Evolutionary conservation across 257 asterid genomes (phyloP).

Genomic region (Orobanche coerulescens): DNA sequence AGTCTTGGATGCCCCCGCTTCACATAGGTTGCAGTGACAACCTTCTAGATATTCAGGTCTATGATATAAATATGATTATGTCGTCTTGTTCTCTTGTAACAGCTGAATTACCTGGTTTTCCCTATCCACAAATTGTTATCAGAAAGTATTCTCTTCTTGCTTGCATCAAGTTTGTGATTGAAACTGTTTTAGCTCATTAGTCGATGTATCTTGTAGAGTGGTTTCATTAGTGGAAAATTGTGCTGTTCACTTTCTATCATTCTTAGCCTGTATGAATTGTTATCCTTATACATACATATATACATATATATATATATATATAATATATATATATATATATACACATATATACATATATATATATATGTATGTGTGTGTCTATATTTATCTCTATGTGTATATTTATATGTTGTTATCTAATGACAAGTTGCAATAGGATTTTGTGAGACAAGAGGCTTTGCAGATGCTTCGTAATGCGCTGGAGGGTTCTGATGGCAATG

Average conservation of each 20-base stretch:
- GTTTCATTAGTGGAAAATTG: slow-evolving; percentile 15
- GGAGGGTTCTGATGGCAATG: slow-evolving; percentile 91
- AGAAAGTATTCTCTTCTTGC: slow-evolving; percentile 15
- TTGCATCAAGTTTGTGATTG: slow-evolving; percentile 13
- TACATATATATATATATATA: too few species aligned
- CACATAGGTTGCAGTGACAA: slow-evolving; percentile 4
- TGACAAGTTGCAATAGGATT: slow-evolving; percentile 52
- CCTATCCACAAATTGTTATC: slow-evolving; percentile 9
- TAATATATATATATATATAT: too few species aligned
- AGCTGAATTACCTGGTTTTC: slow-evolving; percentile 10
- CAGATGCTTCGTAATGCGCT: slow-evolving; percentile 95
- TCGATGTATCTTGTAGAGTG: not conserved
- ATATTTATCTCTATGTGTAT: slow-evolving; percentile 7
- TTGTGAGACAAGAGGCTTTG: slow-evolving; percentile 91
- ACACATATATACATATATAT: too few species aligned
- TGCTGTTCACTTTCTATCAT: slow-evolving; percentile 1
- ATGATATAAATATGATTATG: slow-evolving; percentile 7
- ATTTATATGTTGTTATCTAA: slow-evolving; percentile 22
- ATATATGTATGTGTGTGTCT: not conserved
- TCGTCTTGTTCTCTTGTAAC: slow-evolving; percentile 18
- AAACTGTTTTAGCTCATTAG: not conserved
- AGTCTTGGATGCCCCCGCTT: too few species aligned
- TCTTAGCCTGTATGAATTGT: slow-evolving; percentile 4
- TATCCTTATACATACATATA: not conserved
- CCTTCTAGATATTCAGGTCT: slow-evolving; percentile 2